Evolutionary conservation across 768 basidiomycete genomes (phyloP).

Genomic region (Infundibulicybe gibba): DNA sequence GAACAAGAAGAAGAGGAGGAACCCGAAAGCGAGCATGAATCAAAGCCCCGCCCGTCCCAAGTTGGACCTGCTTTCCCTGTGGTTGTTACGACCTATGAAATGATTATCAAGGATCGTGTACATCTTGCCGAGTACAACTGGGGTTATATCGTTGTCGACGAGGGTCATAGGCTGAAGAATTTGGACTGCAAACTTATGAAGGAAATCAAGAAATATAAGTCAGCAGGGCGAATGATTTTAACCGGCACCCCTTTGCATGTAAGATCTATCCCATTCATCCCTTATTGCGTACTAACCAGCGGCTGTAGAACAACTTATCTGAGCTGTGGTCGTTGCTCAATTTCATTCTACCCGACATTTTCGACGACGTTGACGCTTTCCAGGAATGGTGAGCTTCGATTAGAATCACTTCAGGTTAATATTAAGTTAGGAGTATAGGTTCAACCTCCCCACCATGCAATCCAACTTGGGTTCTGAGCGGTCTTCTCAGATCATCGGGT

Average conservation of each 20-base stretch:
- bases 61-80: conserved; percentile 52
- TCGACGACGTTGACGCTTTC: conserved; percentile 85
- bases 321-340: conserved; percentile 96
- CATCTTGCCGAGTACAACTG: conserved; percentile 62
- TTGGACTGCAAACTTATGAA: conserved; percentile 85
- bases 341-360: conserved; percentile 93
- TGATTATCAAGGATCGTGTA: conserved; percentile 79
- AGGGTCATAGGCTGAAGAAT: conserved; percentile 95
- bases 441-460: conserved; percentile 67
- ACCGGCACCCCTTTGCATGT: conserved; percentile 97
- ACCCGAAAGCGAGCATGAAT: conserved; percentile 10
- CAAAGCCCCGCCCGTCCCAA: conserved; percentile 2
- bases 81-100: conserved; percentile 90
- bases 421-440: conserved; percentile 35
- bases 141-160: conserved; percentile 95
- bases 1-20: conserved; percentile 14
- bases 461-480: conserved; percentile 52
- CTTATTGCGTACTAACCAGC: not conserved
- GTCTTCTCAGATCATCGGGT: conserved; percentile 64
- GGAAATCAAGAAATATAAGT: conserved; percentile 84
- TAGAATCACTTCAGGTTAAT: too few relatives aligned
- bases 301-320: conserved; percentile 80
- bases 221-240: conserved; percentile 86
- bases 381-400: conserved; percentile 68
- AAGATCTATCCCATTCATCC: conserved; percentile 17